Evolutionary conservation across 257 asterid genomes (phyloP), one percentile per base, ranked within the genome.

Genomic region (Echium plantagineum): DNA sequence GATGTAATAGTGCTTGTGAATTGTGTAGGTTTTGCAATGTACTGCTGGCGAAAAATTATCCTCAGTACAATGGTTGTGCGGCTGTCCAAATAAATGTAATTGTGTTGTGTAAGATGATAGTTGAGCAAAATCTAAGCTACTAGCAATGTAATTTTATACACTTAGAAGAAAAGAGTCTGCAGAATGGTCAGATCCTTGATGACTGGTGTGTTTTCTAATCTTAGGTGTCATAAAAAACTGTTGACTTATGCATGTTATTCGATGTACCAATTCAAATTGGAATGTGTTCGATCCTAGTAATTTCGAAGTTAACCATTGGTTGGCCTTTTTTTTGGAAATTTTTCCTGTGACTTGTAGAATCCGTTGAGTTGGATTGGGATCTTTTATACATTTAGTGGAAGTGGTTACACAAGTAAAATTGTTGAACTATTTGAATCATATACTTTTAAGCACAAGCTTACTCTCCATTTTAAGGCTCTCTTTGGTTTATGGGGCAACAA

Each of bases 21-120:
- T 65, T 68, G 68, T 64, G 72, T 77, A 69, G 84, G 64, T 65
- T 68, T 63, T 66, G 75, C 66, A 58, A 76, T 75, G 74, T 75
- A 61, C 74, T 68, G 59, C 55, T 46, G 61, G 52, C 71, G 52
- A 70, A 67, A 81, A 65, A 28, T 42, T 67, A 64, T 67, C 63
- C 57, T 55, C 65, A n/a, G 71, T 74, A 70, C 74, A 69, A 32
- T 78, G 59, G 80, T 73, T 63, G 71, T 63, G 71, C 52, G 49
- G 55, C 9, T 61, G 52, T 78, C 77, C 71, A 63, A 80, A 84
- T 78, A 74, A 78, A 67, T 74, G 65, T 66, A 47, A 62, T 69
- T 69, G 64, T 65, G 70, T 55, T 66, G 59, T 32, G 73, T 71
- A 42, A 42, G 49, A 42, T 42, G 49, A 3, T 42, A 13, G 49